These are phyloP conservation scores for Globisporangium recalcitrans DNA, from an alignment of 352 stramenopile genomes.

Conservation along the genomic window DNA sequence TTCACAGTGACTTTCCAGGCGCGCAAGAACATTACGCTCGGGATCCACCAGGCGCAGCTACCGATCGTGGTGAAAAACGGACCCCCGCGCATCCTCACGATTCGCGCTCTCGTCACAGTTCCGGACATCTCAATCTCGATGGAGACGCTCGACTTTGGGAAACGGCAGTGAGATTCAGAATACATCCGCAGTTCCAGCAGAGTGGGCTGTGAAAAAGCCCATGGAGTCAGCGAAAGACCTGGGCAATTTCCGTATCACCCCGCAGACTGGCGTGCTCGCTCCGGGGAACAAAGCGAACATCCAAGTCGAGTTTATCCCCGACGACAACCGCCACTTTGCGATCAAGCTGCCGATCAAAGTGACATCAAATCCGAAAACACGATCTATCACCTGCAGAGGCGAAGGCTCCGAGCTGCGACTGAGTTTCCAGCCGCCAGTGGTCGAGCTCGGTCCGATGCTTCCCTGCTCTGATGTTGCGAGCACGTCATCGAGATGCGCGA, in stretches of 20 bases:
- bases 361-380: constrained; percentile 68
- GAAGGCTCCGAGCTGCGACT: constrained; percentile 78
- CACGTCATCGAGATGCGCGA: constrained; percentile 80
- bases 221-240: constrained; percentile 81
- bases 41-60: constrained; percentile 72
- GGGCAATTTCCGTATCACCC: constrained; percentile 74
- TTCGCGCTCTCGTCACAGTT: constrained; percentile 88
- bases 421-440: constrained; percentile 70
- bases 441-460: constrained; percentile 86
- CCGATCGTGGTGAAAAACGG: constrained; percentile 90
- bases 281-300: constrained; percentile 83
- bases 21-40: constrained; percentile 80
- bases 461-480: constrained; percentile 52
- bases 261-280: constrained; percentile 62
- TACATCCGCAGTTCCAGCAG: constrained; percentile 72
- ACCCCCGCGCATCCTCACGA: constrained; percentile 75
- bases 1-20: constrained; percentile 91
- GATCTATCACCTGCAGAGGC: constrained; percentile 68
- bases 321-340: constrained; percentile 68
- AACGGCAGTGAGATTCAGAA: constrained; percentile 91
- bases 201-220: constrained; percentile 90
- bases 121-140: constrained; percentile 83
- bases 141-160: constrained; percentile 89
- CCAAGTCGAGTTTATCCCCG: constrained; percentile 87
- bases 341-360: constrained; percentile 89